These are phyloP conservation scores for Hyaloscypha finlandica DNA, from an alignment of 495 filamentous ascomycete genomes.

Conservation along the genomic window DNA sequence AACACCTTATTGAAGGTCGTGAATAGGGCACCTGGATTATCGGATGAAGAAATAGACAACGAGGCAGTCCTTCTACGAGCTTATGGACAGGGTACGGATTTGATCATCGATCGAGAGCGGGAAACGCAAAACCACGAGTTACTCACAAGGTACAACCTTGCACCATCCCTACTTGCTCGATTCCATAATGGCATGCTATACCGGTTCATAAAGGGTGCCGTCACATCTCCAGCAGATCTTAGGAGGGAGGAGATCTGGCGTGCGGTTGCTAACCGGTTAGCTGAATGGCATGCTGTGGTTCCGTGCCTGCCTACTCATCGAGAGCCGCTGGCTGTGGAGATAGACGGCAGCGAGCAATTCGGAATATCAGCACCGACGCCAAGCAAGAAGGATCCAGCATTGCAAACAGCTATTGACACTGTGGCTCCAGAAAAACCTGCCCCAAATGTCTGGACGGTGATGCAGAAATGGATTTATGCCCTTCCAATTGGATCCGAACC, in stretches of 20 bases:
- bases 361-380: constrained; percentile 25
- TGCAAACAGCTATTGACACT: constrained; percentile 48
- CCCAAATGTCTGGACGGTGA: constrained; percentile 88
- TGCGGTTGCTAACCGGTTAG: constrained; percentile 79
- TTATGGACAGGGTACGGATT: constrained; percentile 90
- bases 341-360: constrained; percentile 38
- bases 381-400: constrained; percentile 39
- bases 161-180: constrained; percentile 83
- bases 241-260: constrained; percentile 70
- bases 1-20: constrained; percentile 92
- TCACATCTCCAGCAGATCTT: constrained; percentile 79
- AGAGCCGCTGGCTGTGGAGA: constrained; percentile 25
- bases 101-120: constrained; percentile 96
- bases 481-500: constrained; percentile 70
- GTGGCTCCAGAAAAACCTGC: constrained; percentile 63
- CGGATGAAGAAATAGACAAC: constrained; percentile 75
- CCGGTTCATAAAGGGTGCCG: constrained; percentile 78
- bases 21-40: constrained; percentile 75
- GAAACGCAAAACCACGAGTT: constrained; percentile 65
- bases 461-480: constrained; percentile 93
- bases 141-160: constrained; percentile 76
- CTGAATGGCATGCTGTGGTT: constrained; percentile 89
- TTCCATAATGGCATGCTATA: constrained; percentile 98
- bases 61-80: constrained; percentile 90
- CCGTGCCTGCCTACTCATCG: constrained; percentile 52